Base-by-base conservation (phyloP, 2,329 filamentous ascomycete species). In the Westerdykella ornata region DNA sequence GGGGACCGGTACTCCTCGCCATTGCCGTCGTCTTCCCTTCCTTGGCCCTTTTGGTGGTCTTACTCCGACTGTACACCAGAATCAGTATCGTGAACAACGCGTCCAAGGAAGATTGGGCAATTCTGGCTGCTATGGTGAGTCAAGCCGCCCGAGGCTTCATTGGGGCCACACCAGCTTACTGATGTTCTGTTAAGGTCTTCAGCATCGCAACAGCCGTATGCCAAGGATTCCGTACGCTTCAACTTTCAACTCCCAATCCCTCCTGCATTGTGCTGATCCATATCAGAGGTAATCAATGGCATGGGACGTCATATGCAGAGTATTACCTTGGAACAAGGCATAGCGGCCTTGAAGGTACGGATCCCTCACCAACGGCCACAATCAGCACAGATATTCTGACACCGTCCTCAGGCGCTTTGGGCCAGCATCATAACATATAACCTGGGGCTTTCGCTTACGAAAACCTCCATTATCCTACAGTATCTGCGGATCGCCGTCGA, bases 391-490 rank as follows among this genome's bases (percentile, higher is more conserved):
- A 14, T 45, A 36, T 11, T 17, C 9, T 41, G 20, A 42, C 35
- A 26, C 7, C 7, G 3, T 29, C 5, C 19, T 0, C 37, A 52
- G 49, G 45, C 49, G 20, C 43, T 51, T 5, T 51, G 42, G 20
- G 49, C 45, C 2, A 47, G 43, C 33, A 52, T 51, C 41, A 48
- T 52, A 22, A 48, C 42, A 38, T 51, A 51, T 39, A 50, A 50
- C 26, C 48, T 52, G 29, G 41, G 41, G 15, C 38, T 52, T 4
- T 46, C 45, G 4, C 14, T 47, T 1, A 50, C 42, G 14, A 52
- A 52, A 37, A 18, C 46, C 17, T 50, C 47, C 3, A 50, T 52
- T 20, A 15, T 50, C 3, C 37, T 52, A 4, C 49, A 52, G 42
- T 52, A 48, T 31, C 39, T 52, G 9, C 49, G 49, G 4, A 52